Conservation (phyloP, 2,329 filamentous ascomycete genomes). For the Beauveria varroae region DNA sequence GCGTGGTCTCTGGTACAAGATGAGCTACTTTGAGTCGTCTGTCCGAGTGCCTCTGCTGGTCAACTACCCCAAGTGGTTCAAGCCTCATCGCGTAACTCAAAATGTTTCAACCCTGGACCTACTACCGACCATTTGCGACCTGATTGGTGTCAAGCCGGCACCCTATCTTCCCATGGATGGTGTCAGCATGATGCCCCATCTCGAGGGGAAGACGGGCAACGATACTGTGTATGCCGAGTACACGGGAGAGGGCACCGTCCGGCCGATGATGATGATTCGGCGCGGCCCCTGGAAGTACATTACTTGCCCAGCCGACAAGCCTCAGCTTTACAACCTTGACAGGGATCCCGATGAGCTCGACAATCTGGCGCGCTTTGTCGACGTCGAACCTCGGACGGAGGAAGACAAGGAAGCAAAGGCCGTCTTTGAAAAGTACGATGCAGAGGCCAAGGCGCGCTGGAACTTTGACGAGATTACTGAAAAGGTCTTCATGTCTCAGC, state of each 20-base stretch:
- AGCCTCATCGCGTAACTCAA: constrained; percentile 66
- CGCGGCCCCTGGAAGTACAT: constrained; percentile 87
- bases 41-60: constrained; percentile 83
- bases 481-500: constrained; percentile 69
- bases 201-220: constrained; percentile 56
- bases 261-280: constrained; percentile 89
- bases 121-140: constrained; percentile 77
- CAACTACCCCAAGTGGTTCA: constrained; percentile 69
- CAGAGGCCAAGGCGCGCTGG: constrained; percentile 71
- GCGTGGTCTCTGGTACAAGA: constrained; percentile 92
- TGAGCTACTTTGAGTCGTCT: constrained; percentile 92
- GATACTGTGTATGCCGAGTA: constrained; percentile 95
- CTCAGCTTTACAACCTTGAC: constrained; percentile 75
- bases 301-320: constrained; percentile 73
- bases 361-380: constrained; percentile 54
- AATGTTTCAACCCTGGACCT: constrained; percentile 91
- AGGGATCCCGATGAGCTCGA: constrained; percentile 69
- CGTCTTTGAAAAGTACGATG: constrained; percentile 58
- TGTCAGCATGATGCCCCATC: constrained; percentile 69
- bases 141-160: constrained; percentile 65
- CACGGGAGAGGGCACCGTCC: constrained; percentile 84
- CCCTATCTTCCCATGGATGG: constrained; percentile 78
- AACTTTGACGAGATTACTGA: constrained; percentile 70
- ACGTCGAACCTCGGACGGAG: constrained; percentile 30
- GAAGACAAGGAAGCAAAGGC: constrained; percentile 39